Evolutionary conservation across 371 early-diverging fungal species (phyloP).

Genomic region (Circinella minor): DNA sequence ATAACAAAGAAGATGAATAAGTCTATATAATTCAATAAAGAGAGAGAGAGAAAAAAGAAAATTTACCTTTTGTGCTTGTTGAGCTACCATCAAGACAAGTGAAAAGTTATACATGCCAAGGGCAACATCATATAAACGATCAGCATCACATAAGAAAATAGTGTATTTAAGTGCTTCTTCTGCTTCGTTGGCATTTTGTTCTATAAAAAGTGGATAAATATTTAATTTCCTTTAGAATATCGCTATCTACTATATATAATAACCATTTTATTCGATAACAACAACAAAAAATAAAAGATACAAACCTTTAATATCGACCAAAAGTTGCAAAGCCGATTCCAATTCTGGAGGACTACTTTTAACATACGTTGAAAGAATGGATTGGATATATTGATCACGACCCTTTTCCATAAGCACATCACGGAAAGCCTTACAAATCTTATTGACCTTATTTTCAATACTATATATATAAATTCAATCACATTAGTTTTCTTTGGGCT

Average conservation of each 20-base stretch:
- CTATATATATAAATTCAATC: not conserved
- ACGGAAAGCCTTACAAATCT: constrained; percentile 78
- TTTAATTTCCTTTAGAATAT: too few relatives aligned
- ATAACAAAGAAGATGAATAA: too few relatives aligned
- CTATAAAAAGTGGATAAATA: constrained; percentile 13
- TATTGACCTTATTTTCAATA: constrained; percentile 71
- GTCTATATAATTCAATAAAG: not conserved
- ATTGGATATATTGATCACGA: constrained; percentile 72
- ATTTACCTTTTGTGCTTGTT: constrained; percentile 82
- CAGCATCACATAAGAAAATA: constrained; percentile 89
- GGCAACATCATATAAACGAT: constrained; percentile 88
- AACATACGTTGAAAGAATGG: constrained; percentile 88
- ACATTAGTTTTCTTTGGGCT: not conserved
- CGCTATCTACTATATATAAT: not conserved
- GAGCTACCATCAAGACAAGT: constrained; percentile 93
- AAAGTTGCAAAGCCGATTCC: constrained; percentile 76
- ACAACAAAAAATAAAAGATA: not conserved
- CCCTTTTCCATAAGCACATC: constrained; percentile 64
- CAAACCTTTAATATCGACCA: constrained; percentile 65
- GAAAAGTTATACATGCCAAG: constrained; percentile 94
- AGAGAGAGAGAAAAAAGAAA: not conserved
- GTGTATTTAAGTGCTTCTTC: constrained; percentile 91
- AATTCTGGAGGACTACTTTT: constrained; percentile 84
- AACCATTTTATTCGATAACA: constrained; percentile 50
- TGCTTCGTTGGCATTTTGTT: constrained; percentile 61